Conservation (phyloP, 2,329 filamentous ascomycete genomes). For the Pseudopyricularia javanii region DNA sequence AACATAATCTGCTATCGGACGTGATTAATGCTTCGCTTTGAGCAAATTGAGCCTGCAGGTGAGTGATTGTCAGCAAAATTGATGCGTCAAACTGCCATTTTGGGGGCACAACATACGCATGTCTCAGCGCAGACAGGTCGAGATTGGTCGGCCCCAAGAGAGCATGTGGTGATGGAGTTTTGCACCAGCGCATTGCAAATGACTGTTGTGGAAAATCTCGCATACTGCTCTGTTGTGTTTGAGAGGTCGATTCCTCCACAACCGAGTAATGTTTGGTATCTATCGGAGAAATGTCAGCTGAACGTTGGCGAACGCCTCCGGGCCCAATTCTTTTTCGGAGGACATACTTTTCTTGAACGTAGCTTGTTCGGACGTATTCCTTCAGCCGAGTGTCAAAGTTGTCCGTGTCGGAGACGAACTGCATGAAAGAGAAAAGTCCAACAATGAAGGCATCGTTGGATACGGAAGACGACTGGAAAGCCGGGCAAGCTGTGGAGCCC, state of each 20-base stretch:
- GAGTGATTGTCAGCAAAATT: background rate
- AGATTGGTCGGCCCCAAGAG: conserved; percentile 49
- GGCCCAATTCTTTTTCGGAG: background rate
- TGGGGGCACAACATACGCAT: conserved; percentile 59
- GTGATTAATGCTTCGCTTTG: conserved; percentile 80
- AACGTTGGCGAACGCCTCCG: background rate
- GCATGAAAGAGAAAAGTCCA: conserved; percentile 65
- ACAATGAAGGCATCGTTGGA: conserved; percentile 48
- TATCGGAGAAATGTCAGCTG: conserved; percentile 23
- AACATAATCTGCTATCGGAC: conserved; percentile 61
- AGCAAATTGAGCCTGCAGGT: conserved; percentile 66
- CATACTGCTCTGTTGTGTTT: conserved; percentile 74
- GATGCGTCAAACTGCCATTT: too few species aligned
- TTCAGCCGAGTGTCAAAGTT: conserved; percentile 69
- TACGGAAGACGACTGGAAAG: conserved; percentile 59
- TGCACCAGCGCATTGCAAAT: conserved; percentile 92
- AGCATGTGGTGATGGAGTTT: conserved; percentile 64
- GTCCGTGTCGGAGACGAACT: conserved; percentile 61
- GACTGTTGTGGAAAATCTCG: conserved; percentile 82
- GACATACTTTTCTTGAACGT: conserved; percentile 65
- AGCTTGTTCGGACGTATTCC: conserved; percentile 61
- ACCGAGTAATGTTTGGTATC: conserved; percentile 71
- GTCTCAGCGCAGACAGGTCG: conserved; percentile 78
- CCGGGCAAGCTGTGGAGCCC: conserved; percentile 58
- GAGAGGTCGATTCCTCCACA: conserved; percentile 66